Evolutionary conservation across 768 basidiomycete species (phyloP).

Genomic region (Russula olivacea): DNA sequence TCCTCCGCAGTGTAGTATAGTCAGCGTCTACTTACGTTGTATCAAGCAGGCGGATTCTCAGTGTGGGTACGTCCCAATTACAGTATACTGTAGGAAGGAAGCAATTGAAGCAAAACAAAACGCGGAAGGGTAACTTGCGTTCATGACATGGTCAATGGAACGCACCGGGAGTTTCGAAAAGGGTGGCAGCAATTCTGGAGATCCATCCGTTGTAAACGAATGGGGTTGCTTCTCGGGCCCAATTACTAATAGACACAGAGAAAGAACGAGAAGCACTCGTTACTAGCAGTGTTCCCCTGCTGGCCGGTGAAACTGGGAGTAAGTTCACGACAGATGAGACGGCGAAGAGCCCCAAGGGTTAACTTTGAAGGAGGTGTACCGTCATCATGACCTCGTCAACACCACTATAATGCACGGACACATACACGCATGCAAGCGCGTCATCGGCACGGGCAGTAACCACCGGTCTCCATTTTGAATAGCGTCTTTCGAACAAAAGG

Average conservation of each 20-base stretch:
- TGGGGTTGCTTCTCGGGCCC: neutral
- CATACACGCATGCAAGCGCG: neutral
- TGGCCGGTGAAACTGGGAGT: neutral
- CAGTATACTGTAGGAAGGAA: too few species aligned
- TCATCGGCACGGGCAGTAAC: neutral
- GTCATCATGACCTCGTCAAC: neutral
- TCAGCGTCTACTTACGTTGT: too few species aligned
- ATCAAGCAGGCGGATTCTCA: too few species aligned
- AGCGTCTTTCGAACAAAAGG: neutral
- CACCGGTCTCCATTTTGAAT: neutral
- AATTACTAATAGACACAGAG: too few species aligned
- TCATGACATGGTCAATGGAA: neutral
- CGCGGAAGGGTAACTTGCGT: neutral
- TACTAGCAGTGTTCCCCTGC: too few species aligned
- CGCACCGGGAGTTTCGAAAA: neutral
- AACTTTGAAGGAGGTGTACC: neutral
- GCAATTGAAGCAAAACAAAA: too few species aligned
- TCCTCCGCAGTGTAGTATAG: too few species aligned
- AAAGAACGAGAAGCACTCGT: too few species aligned
- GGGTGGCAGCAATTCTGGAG: neutral
- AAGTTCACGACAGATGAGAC: neutral
- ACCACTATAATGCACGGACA: neutral
- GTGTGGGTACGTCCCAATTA: too few species aligned
- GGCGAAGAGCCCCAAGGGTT: neutral
- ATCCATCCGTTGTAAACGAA: neutral